These are phyloP conservation scores for Xylaria cubensis DNA, from an alignment of 495 filamentous ascomycete genomes.

Conservation along the genomic window DNA sequence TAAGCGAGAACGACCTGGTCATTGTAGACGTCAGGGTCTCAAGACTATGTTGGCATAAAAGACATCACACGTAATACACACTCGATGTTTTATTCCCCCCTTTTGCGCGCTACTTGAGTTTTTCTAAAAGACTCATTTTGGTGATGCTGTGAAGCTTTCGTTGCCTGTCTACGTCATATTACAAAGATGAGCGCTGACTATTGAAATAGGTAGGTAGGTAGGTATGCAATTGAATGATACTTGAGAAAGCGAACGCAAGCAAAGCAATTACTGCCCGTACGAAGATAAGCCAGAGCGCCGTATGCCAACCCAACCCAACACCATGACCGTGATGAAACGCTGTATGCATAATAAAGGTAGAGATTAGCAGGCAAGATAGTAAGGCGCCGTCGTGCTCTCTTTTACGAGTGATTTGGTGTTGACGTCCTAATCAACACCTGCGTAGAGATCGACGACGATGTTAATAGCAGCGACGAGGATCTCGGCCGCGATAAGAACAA, in stretches of 20 bases:
- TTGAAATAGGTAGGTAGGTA: neutral
- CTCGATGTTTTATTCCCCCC: neutral
- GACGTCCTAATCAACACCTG: slow-evolving; percentile 68
- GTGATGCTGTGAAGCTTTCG: slow-evolving; percentile 16
- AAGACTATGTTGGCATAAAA: neutral
- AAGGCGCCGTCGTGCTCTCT: neutral
- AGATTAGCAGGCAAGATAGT: neutral
- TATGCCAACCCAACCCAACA: slow-evolving; percentile 12
- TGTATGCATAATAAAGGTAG: slow-evolving; percentile 5
- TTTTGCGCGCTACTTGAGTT: neutral
- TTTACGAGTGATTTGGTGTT: neutral
- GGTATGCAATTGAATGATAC: neutral
- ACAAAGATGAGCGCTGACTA: neutral
- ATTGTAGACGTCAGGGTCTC: slow-evolving; percentile 2
- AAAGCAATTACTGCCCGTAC: neutral
- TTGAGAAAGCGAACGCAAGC: slow-evolving; percentile 10
- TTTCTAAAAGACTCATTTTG: neutral
- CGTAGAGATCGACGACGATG: slow-evolving; percentile 93
- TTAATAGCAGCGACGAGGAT: slow-evolving; percentile 95
- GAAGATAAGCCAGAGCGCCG: slow-evolving; percentile 2
- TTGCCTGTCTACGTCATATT: slow-evolving; percentile 9
- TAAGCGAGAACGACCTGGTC: neutral
- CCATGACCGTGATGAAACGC: slow-evolving; percentile 6
- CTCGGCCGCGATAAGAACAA: slow-evolving; percentile 93
- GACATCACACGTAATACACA: neutral